These are phyloP conservation scores for Podosphaera xanthii DNA, from an alignment of 2,329 filamentous ascomycete genomes.

Conservation along the genomic window DNA sequence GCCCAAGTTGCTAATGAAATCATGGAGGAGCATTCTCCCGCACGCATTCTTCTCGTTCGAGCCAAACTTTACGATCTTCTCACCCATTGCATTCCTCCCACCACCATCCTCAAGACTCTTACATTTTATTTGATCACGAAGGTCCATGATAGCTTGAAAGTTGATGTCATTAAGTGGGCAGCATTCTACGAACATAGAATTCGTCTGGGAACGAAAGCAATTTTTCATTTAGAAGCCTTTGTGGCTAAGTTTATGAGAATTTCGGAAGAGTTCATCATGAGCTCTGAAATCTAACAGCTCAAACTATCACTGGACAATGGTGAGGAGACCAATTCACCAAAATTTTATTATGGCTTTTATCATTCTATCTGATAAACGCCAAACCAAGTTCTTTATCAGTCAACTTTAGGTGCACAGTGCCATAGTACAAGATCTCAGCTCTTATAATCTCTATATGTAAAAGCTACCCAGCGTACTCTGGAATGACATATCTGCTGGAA, in stretches of 20 bases:
- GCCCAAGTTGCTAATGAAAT: conserved; percentile 80
- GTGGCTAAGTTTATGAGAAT: conserved; percentile 97
- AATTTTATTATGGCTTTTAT: too few relatives aligned
- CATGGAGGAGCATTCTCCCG: conserved; percentile 76
- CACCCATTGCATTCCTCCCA: conserved; percentile 90
- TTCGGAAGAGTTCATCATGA: conserved; percentile 77
- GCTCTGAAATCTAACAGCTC: conserved; percentile 39
- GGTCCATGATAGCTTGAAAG: conserved; percentile 74
- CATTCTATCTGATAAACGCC: too few relatives aligned
- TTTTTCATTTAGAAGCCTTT: conserved; percentile 95
- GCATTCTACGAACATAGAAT: conserved; percentile 95
- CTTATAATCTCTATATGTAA: too few relatives aligned
- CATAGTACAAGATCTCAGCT: too few relatives aligned
- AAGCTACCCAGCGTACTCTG: too few relatives aligned
- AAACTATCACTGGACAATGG: too few relatives aligned
- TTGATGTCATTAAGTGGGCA: conserved; percentile 84
- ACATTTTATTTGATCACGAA: conserved; percentile 78
- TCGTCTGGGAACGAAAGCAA: conserved; percentile 78
- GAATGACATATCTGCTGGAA: too few relatives aligned
- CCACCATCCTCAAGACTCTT: conserved; percentile 79
- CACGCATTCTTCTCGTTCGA: conserved; percentile 66
- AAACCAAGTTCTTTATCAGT: too few relatives aligned
- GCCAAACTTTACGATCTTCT: conserved; percentile 92
- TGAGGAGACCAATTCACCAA: too few relatives aligned
- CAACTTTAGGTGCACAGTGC: too few relatives aligned